Percentiles rank a stretch among this genome's conserved stretches.
These are phyloP conservation scores for Lentinus polychrous DNA, from an alignment of 1,284 basidiomycete species.

Conservation along the genomic window DNA sequence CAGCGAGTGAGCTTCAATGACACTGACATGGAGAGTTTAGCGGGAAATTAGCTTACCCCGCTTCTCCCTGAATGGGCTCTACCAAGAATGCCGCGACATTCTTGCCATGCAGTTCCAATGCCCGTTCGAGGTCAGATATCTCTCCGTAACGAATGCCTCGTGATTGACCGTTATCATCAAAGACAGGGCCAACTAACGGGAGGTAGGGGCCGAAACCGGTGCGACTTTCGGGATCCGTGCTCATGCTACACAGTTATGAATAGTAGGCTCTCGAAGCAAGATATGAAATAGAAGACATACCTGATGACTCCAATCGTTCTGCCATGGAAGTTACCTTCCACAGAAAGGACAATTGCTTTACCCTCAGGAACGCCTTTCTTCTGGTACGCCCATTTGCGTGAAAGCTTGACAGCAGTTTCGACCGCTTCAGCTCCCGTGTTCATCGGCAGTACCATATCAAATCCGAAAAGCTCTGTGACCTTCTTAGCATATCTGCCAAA, in stretches of 20 bases:
- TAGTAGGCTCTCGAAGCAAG: slow-evolving; percentile 2
- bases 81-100: slow-evolving; percentile 91
- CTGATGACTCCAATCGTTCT: slow-evolving; percentile 87
- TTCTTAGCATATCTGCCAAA: slow-evolving; percentile 88
- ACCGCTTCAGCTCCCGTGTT: slow-evolving; percentile 99
- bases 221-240: slow-evolving; percentile 89
- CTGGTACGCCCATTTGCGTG: slow-evolving; percentile 90
- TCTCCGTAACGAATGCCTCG: slow-evolving; percentile 77
- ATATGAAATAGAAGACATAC: slow-evolving; percentile 30
- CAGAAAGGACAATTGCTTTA: slow-evolving; percentile 85
- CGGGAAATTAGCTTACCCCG: slow-evolving; percentile 57
- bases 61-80: slow-evolving; percentile 98
- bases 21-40: background rate
- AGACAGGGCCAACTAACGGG: slow-evolving; percentile 77
- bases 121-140: slow-evolving; percentile 76
- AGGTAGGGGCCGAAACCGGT: slow-evolving; percentile 90
- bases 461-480: slow-evolving; percentile 81
- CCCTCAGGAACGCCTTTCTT: slow-evolving; percentile 82
- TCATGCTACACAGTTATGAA: slow-evolving; percentile 58
- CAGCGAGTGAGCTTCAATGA: background rate
- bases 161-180: slow-evolving; percentile 41
- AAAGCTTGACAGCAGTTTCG: slow-evolving; percentile 82
- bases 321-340: slow-evolving; percentile 93
- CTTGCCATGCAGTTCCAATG: slow-evolving; percentile 77
- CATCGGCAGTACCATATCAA: slow-evolving; percentile 98